Conservation (phyloP, 2,329 filamentous ascomycete genomes). For the Cladorrhinum sp. region DNA sequence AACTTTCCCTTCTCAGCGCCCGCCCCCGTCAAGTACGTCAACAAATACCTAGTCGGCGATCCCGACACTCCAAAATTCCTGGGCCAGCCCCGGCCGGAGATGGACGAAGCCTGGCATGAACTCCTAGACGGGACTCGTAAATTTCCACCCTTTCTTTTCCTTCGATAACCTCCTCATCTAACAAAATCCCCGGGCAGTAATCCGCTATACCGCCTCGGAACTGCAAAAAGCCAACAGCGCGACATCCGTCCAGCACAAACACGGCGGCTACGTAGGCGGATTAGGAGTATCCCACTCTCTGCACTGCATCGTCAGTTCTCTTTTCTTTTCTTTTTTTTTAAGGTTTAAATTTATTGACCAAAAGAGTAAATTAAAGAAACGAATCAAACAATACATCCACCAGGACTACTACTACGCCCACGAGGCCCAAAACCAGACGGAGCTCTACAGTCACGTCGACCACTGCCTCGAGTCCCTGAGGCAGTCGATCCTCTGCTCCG, state of each 20-base stretch:
- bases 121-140: constrained; percentile 11
- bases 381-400: constrained; percentile 19
- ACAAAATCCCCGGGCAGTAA: background rate
- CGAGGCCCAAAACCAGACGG: constrained; percentile 10
- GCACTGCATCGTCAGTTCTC: constrained; percentile 15
- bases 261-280: constrained; percentile 15
- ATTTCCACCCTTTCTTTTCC: too few species aligned
- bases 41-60: constrained; percentile 9
- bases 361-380: too few species aligned
- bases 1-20: constrained; percentile 4
- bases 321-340: background rate
- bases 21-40: constrained; percentile 14
- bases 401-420: constrained; percentile 12
- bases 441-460: constrained; percentile 15
- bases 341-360: too few species aligned
- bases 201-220: constrained; percentile 11
- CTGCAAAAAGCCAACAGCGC: constrained; percentile 11
- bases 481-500: constrained; percentile 12
- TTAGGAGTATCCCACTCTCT: constrained; percentile 14
- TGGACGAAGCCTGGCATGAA: constrained; percentile 18
- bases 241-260: constrained; percentile 8
- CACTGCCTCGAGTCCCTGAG: constrained; percentile 18
- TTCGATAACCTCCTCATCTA: background rate
- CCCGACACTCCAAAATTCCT: constrained; percentile 16
- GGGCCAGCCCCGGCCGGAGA: constrained; percentile 15